A percentile compares a stretch with the other conserved stretches of the same genome.
Conservation (phyloP, 768 basidiomycete genomes). For the Auricularia sp. region DNA sequence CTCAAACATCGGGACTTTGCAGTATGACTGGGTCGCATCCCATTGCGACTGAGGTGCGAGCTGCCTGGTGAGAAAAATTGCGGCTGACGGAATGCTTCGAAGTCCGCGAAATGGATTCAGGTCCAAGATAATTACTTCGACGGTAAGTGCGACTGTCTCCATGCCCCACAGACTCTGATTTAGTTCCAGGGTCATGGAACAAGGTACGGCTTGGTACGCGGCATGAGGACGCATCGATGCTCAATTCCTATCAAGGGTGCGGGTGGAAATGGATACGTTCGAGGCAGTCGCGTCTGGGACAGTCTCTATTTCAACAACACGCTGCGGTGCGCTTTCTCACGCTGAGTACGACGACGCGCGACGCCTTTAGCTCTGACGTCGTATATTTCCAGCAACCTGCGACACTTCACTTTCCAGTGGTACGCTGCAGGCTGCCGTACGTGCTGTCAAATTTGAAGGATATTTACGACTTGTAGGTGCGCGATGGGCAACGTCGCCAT, state of each 20-base stretch:
- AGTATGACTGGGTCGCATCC: background rate
- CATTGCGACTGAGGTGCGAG: background rate
- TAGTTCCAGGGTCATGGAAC: background rate
- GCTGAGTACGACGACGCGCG: too few species aligned
- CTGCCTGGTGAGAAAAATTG: background rate
- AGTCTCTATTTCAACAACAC: background rate
- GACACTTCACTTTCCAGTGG: background rate
- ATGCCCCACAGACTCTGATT: background rate
- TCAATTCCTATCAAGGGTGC: background rate
- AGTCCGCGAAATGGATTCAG: background rate
- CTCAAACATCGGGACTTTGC: too few species aligned
- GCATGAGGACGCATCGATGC: too few species aligned
- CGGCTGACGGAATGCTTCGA: too few species aligned
- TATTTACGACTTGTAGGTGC: background rate
- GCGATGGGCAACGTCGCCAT: background rate
- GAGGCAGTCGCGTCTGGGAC: background rate
- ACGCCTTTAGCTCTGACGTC: too few species aligned
- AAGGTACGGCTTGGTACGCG: background rate
- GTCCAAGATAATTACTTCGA: conserved; percentile 1
- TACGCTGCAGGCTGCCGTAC: too few species aligned
- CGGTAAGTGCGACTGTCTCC: background rate
- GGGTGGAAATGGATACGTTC: background rate
- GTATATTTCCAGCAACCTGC: background rate
- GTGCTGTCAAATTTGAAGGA: too few species aligned
- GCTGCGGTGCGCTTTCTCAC: background rate